A percentile compares a stretch with the other conserved stretches of the same genome.
These are phyloP conservation scores for Circinella umbellata DNA, from an alignment of 371 early-diverging fungal species.

Conservation along the genomic window DNA sequence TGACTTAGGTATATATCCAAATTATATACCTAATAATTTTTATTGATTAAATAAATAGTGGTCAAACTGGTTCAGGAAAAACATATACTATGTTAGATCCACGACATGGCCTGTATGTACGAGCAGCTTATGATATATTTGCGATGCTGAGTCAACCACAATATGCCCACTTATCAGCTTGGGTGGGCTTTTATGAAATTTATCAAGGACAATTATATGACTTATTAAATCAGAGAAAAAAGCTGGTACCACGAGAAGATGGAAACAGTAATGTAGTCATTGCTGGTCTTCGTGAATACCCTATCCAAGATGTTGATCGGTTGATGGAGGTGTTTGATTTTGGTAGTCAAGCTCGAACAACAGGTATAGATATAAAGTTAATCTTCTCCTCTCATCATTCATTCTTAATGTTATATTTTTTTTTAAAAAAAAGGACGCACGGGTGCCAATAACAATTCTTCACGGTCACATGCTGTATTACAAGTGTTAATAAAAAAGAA, in stretches of 20 bases:
- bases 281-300: constrained; percentile 81
- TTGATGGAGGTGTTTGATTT: constrained; percentile 90
- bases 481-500: constrained; percentile 84
- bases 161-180: constrained; percentile 76
- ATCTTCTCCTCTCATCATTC: neutral
- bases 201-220: constrained; percentile 98
- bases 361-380: constrained; percentile 55
- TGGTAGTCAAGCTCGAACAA: constrained; percentile 87
- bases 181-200: constrained; percentile 95
- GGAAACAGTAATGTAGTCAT: constrained; percentile 95
- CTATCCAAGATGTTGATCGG: constrained; percentile 76
- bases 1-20: too few relatives aligned
- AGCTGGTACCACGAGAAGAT: constrained; percentile 92
- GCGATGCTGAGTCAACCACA: constrained; percentile 68
- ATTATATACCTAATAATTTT: too few relatives aligned
- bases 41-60: constrained; percentile 51
- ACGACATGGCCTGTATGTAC: constrained; percentile 85
- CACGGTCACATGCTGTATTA: constrained; percentile 97
- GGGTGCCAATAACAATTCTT: constrained; percentile 94
- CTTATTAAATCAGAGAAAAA: constrained; percentile 85
- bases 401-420: neutral
- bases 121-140: constrained; percentile 93
- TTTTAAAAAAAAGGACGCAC: constrained; percentile 69
- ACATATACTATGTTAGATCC: constrained; percentile 98
- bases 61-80: constrained; percentile 97